Base-by-base conservation (phyloP, 495 filamentous ascomycete species). In the Daldinia bambusicola region DNA sequence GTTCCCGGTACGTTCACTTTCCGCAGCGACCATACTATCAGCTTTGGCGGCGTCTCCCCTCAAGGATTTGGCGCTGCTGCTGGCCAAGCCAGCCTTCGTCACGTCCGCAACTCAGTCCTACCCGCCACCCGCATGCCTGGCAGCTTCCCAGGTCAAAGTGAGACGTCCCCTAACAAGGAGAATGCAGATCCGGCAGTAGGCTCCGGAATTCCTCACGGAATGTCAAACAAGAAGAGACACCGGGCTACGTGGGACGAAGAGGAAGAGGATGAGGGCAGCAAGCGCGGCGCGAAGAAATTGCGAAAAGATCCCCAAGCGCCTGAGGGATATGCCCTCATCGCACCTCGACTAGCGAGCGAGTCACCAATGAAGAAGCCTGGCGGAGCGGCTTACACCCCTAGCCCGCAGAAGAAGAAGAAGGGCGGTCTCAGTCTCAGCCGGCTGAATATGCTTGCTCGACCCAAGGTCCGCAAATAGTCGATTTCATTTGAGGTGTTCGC, bases 221-320 rank as follows among this genome's bases (percentile, higher is more conserved):
- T 94, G 74, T 74, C 79, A 3, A 92, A 91, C 80, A 92, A 94
- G 83, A 93, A 93, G 81, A 84, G 90, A 51, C 85, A 85, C 61
- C 85, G 88, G 14, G 83, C 81, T 31, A 81, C 74, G 55, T 80
- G 77, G 31, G 84, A 86, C 68, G 86, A 86, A 65, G 81, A 84
- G 34, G 81, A 84, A 36, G 76, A 80, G 53, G 53, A 56, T 43
- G 81, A 83, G 61, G 81, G 71, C 7, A 70, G 66, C 12, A 76
- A 80, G 59, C 80, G 82, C 36, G 79, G 76, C 6, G 67, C 73
- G 7, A 85, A 86, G 75, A 87, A 87, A 75, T 22, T 68, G 4
- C 80, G 80, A 52, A 79, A 77, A 52, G 70, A 79, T 9, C 83
- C 87, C 60, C 74, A 74, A 4, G 79, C 78, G 13, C 84, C 83